Percentiles rank a stretch among this genome's conserved stretches.
These are phyloP conservation scores for Wallacemonas sp. DNA, from an alignment of 208 protist species.

Conservation along the genomic window DNA sequence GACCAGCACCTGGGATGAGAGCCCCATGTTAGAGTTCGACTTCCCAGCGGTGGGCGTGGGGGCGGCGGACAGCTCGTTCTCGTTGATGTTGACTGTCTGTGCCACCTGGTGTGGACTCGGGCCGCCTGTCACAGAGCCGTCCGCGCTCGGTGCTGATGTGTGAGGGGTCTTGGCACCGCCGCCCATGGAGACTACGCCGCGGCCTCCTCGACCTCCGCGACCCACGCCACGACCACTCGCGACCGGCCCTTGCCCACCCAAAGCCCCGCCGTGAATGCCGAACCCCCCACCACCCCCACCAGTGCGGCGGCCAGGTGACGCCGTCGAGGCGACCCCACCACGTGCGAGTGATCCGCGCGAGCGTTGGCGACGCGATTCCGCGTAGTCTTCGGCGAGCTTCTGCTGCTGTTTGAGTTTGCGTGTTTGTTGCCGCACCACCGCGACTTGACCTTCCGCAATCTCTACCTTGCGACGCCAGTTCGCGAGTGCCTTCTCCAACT, in stretches of 20 bases:
- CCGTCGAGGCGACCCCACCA: background rate
- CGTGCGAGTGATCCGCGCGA: background rate
- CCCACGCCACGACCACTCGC: background rate
- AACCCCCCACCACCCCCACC: background rate
- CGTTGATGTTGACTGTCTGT: no score
- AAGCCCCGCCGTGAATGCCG: background rate
- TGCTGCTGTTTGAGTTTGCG: constrained; percentile 31
- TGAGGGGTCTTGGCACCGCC: no score
- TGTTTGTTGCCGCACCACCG: constrained; percentile 62
- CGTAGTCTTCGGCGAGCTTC: constrained; percentile 33
- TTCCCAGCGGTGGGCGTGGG: background rate
- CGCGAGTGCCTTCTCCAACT: constrained; percentile 79
- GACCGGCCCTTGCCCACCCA: no score
- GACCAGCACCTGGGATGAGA: constrained; percentile 4
- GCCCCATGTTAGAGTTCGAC: background rate
- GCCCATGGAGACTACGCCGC: no score
- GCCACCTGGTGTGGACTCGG: no score
- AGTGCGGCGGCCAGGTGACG: background rate
- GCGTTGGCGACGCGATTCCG: background rate
- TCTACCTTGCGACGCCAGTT: constrained; percentile 93
- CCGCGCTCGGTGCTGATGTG: no score
- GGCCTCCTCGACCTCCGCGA: background rate
- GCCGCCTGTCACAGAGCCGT: no score
- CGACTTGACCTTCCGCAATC: constrained; percentile 82
- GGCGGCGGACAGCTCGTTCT: no score